Percentiles rank a stretch among this genome's conserved stretches.
These are phyloP conservation scores for Nannochloropsis granulata DNA, from an alignment of 108 stramenopile genomes.

Conservation along the genomic window DNA sequence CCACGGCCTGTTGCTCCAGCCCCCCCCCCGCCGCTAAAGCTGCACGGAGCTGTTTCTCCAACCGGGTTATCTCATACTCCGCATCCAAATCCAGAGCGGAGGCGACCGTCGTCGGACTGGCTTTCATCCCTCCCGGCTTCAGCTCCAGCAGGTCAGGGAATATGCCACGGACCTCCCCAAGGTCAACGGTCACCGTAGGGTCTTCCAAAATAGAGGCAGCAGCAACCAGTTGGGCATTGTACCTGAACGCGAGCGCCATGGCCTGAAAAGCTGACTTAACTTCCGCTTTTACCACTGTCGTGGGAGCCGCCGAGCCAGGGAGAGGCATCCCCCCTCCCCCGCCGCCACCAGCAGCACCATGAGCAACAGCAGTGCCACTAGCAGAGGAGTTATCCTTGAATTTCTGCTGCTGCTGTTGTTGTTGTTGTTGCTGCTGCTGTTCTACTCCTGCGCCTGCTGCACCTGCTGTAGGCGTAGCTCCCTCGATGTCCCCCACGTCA, in stretches of 20 bases:
- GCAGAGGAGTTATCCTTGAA: background rate
- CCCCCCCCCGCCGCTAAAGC: background rate
- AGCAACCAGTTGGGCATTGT: background rate
- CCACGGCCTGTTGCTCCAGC: background rate
- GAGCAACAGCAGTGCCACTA: background rate
- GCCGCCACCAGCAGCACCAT: background rate
- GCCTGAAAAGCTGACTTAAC: slow-evolving; percentile 7
- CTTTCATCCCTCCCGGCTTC: background rate
- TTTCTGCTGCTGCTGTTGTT: background rate
- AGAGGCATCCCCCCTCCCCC: background rate
- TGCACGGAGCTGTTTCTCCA: background rate
- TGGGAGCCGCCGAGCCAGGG: background rate
- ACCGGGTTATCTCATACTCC: background rate
- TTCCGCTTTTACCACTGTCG: background rate
- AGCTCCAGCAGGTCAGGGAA: background rate
- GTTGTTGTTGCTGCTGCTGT: no score
- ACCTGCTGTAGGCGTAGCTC: background rate
- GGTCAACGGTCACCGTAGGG: background rate
- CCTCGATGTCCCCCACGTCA: background rate
- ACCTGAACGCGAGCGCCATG: slow-evolving; percentile 15
- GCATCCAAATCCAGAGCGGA: background rate
- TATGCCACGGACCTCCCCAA: background rate
- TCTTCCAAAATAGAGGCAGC: background rate
- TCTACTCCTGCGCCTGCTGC: no score
- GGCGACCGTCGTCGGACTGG: background rate